Base-by-base conservation (phyloP, 106 monocot genomes). In the Alisma plantagoaquatica region DNA sequence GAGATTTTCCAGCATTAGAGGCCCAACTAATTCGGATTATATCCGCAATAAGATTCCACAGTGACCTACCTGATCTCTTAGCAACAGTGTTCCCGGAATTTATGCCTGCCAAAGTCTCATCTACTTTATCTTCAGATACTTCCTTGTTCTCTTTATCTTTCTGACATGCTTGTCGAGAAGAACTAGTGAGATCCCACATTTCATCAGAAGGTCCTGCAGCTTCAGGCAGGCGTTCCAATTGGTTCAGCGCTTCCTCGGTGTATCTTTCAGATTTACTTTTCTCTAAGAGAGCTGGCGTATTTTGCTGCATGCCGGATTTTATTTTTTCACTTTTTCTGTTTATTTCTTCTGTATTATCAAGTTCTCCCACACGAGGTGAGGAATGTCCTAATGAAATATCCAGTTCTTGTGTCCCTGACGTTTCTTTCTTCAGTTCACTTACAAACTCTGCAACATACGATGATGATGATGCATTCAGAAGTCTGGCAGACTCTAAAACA, bases 1-100 rank as follows among this genome's bases (percentile, higher is more conserved):
- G 57, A 43, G 74, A 74, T 38, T 55, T 50, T n/a, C n/a, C n/a
- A 64, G 64, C 57, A 30, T 46, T 70, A 26, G 64, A 21, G 62
- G 45, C 60, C 80, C 71, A 81, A 61, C 80, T 65, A 43, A 77
- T 57, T 60, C 61, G 63, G 54, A 93, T 46, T 75, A 93, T 65
- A 62, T 87, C 83, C 23, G 80, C 77, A 65, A 87, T 60, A 49
- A 66, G 80, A 23, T 72, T 59, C 93, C 93, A 93, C 38, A 93
- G 54, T 10, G 87, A 93, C 56, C 47, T 76, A 31, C 61, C 60
- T 28, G 77, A 67, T 77, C 72, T 80, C 47, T 51, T 65, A 61
- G 47, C 28, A 35, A 83, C 49, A 26, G 68, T 32, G 74, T 4
- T 72, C 63, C 59, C 79, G 49, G 63, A 54, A 42, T 27, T 31